Evolutionary conservation across 192 early-diverging fungal species (phyloP), one percentile per base, ranked within the genome.

Genomic region (Coemansia sp.): DNA sequence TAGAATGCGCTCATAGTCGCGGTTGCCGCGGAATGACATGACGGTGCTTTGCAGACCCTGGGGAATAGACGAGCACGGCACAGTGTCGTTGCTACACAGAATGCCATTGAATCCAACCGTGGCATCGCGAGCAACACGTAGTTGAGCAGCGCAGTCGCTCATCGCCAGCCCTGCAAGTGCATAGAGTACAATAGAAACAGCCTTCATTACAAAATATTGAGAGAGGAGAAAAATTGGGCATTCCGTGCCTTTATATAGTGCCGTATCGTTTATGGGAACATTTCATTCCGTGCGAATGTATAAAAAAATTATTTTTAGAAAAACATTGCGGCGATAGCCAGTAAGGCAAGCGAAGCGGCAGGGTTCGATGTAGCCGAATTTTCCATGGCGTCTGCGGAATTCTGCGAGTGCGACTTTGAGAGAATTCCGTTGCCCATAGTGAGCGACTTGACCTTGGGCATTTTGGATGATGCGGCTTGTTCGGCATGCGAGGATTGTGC

Each of bases 1-100:
- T 0, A 76, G 66, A 2, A 76, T 32, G 40, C 73, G 73, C 39
- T 39, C 42, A 52, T 62, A 76, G 54, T 76, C 73, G 32, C 73
- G 73, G 60, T 76, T 76, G 46, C 73, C 73, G 11, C 54, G 47
- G 63, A 70, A 76, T n/a, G 67, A 28, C 15, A 46, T 23, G 1
- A 76, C 21, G 37, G 51, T 66, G 40, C 20, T 37, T 3, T 76
- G 44, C 32, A 48, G 36, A 6, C 69, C 69, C 2, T 40, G 43
- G 6, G 68, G 56, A 44, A 71, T 59, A 2, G 68, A 58, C 0
- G 51, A 31, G 62, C 68, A 71, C 7, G 56, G 56, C 5, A 64
- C 59, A 2, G 64, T 68, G 45, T 70, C 40, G 52, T 70, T 51
- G 37, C 42, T 34, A 51, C 68, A 71, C 56, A 44, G 16, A 9